phyloP scores from a whole-genome alignment of 345 rosid genomes.

The Hibiscus tridactylites region DNA sequence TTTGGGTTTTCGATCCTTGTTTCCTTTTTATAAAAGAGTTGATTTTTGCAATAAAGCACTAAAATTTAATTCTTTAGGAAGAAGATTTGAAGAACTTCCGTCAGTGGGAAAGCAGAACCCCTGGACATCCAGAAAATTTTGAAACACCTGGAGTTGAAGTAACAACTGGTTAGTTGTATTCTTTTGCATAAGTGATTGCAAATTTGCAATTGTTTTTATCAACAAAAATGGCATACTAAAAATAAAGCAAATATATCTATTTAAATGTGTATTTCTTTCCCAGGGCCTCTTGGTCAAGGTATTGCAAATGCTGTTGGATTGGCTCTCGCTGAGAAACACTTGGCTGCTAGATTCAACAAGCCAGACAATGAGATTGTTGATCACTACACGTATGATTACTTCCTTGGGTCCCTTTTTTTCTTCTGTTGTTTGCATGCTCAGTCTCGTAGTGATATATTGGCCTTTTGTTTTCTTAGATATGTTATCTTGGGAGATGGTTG shows the following conservation, averaged over 20 bases:
- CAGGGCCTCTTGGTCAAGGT: constrained; percentile 92
- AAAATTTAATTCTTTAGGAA: constrained; percentile 35
- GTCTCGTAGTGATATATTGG: background rate
- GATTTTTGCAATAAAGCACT: background rate
- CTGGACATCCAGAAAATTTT: constrained; percentile 99
- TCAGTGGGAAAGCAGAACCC: constrained; percentile 96
- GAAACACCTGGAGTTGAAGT: constrained; percentile 99
- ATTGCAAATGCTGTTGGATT: constrained; percentile 83
- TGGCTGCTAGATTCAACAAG: constrained; percentile 80
- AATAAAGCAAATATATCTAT: background rate
- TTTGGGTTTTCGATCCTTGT: background rate
- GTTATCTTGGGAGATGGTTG: constrained; percentile 87
- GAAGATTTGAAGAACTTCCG: constrained; percentile 89
- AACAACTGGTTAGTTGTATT: constrained; percentile 81
- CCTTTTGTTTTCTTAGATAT: constrained; percentile 40
- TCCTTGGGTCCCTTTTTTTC: background rate
- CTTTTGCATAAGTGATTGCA: background rate
- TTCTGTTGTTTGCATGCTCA: background rate
- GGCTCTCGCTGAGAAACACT: constrained; percentile 80
- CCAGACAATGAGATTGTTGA: constrained; percentile 63
- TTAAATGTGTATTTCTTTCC: background rate
- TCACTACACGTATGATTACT: constrained; percentile 64
- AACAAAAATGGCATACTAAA: background rate
- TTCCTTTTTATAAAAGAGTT: background rate
- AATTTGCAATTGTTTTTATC: background rate